Evolutionary conservation across 179 eudicot genomes (phyloP), one percentile per base, ranked within the genome.

Genomic region (Corrigiola litoralis): DNA sequence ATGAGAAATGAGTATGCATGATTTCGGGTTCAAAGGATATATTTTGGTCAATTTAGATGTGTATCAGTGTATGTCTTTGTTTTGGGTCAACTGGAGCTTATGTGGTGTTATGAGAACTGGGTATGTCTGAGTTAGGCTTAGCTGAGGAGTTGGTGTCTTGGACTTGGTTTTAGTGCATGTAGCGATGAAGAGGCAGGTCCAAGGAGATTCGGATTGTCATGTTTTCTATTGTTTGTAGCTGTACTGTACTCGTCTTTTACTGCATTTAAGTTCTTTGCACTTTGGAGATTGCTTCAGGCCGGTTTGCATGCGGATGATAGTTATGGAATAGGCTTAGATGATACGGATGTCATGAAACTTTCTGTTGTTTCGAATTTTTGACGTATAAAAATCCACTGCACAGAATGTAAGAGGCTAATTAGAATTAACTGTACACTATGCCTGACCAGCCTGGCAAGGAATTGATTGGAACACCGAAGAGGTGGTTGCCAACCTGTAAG

Each of bases 281-380:
- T 87, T 75, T 88, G 55, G 88, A 94, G 68, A 82, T 78, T 75
- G 95, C 89, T 50, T 70, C 96, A n/a, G n/a, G n/a, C n/a, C 16
- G 72, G 87, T 74, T 79, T 86, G 52, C 79, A 86, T 63, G 80
- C 82, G 36, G 82, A 74, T 53, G 89, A 82, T 70, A 66, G 70
- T 46, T 59, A 80, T 66, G 63, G 68, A 32, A 66, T 60, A 66
- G 68, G 74, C 31, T 57, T 48, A 13, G 68, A 72, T 23, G 64
- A 69, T 37, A 67, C 37, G 20, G 78, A 66, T 58, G 51, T 72
- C 6, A 72, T 50, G 36, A 79, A 76, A 59, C 65, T 75, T 4
- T 68, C 70, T 9, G 18, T 71, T 48, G 66, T 64, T 69, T 82
- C 76, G 48, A n/a, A n/a, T n/a, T n/a, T n/a, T n/a, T n/a, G n/a